A percentile compares a stretch with the other conserved stretches of the same genome.
Evolutionary conservation across 1,139 yeast genomes (phyloP).

Genomic region (Geotrichum citri-aurantii): DNA sequence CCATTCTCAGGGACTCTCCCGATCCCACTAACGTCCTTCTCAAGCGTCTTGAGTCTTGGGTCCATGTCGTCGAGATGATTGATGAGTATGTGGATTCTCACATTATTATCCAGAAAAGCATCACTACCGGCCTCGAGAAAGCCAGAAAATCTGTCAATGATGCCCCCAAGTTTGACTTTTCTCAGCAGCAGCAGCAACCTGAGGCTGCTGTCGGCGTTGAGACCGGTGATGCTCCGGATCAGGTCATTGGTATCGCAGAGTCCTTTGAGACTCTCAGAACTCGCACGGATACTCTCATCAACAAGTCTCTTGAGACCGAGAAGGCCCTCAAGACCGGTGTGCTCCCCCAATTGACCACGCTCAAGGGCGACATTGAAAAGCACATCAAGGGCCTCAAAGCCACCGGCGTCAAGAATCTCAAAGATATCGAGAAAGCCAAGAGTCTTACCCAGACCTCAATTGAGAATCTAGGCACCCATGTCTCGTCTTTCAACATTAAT

Average conservation of each 20-base stretch:
- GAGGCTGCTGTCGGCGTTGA: conserved; percentile 13
- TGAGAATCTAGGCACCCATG: conserved; percentile 35
- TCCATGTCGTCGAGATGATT: conserved; percentile 31
- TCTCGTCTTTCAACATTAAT: conserved; percentile 26
- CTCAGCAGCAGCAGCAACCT: conserved; percentile 7
- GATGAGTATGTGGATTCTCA: conserved; percentile 32
- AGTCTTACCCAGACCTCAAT: conserved; percentile 35
- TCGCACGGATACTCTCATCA: conserved; percentile 32
- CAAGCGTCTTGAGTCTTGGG: conserved; percentile 38
- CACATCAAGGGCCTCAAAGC: conserved; percentile 38
- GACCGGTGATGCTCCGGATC: conserved; percentile 9
- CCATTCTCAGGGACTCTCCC: conserved; percentile 25
- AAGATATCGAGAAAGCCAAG: conserved; percentile 38
- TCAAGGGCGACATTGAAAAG: conserved; percentile 38
- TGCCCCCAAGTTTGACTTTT: conserved; percentile 33
- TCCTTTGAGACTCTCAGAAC: conserved; percentile 33
- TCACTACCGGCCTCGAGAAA: conserved; percentile 33
- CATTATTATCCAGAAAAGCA: conserved; percentile 27
- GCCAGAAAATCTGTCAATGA: conserved; percentile 33
- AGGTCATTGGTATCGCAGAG: conserved; percentile 32
- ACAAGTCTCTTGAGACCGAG: conserved; percentile 35
- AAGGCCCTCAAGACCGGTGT: conserved; percentile 31
- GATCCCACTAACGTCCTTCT: conserved; percentile 37
- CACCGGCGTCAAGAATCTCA: conserved; percentile 34
- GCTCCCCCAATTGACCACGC: conserved; percentile 35